Evolutionary conservation across 176 grass and related monocot genomes (phyloP), one percentile per base, ranked within the genome.

Genomic region (Melocanna baccifera): DNA sequence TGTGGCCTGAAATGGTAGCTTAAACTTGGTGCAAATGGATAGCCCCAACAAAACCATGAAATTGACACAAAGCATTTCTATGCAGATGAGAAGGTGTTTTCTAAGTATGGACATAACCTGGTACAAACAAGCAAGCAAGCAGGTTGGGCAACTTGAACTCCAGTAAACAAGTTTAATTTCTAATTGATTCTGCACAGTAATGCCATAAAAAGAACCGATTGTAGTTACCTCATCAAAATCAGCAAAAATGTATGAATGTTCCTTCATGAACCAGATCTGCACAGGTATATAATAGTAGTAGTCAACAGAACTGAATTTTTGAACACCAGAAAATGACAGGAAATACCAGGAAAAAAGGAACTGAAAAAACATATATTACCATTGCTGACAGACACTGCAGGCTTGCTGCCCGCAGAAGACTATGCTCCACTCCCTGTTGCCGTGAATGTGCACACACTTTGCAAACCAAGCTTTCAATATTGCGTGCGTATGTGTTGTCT

Each of bases 241-340:
- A 71, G 84, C 75, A 89, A 99, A 94, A 40, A 94, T 89, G 79
- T 94, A 91, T 19, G 96, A 94, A 89, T 94, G 87, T 34, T 90
- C 83, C 37, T 79, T 99, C 96, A 99, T 99, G 74, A 94, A 94
- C 84, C 89, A 94, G 79, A 99, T 92, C 96, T 99, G 88, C 76
- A 86, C 53, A 58, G 70, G 71, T 65, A 81, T 67, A 51, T 11
- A 26, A 29, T 70, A 47, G 32, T 45, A 74, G 58, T 85, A 69
- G 26, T 65, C 50, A 78, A 57, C 22, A 73, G 26, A 67, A 86
- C 13, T 71, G 20, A 83, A 66, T 29, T 67, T 46, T 73, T 6
- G 26, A 41, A 30, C 10, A 47, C 14, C 19, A 64, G 58, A 67
- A 58, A 30, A 11, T 40, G 29, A 22, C 19, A 73, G 55, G 14